Conservation (phyloP, 2,329 filamentous ascomycete genomes). For the Microcyclospora pomicola region DNA sequence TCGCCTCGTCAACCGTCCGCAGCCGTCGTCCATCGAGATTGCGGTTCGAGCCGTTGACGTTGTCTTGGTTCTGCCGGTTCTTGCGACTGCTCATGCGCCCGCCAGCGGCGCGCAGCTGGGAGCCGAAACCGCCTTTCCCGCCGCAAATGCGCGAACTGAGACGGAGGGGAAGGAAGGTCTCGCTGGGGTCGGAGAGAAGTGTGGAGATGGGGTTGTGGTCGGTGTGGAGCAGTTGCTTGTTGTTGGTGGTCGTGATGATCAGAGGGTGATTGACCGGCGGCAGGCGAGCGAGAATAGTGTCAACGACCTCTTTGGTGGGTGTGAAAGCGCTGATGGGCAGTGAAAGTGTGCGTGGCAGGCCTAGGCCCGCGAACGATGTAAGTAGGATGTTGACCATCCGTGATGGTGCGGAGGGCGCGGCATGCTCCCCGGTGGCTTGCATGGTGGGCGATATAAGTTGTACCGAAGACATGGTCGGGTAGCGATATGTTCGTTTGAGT, state of each 20-base stretch:
- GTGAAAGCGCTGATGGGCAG: slow-evolving; percentile 56
- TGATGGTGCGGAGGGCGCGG: no score
- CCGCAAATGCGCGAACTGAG: slow-evolving; percentile 68
- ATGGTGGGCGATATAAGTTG: no score
- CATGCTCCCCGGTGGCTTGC: no score
- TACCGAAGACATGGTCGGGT: no score
- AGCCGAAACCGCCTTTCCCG: slow-evolving; percentile 96
- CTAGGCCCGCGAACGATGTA: slow-evolving; percentile 69
- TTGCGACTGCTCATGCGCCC: slow-evolving; percentile 96
- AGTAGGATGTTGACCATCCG: slow-evolving; percentile 60
- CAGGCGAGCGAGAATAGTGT: slow-evolving; percentile 46
- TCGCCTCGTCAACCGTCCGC: slow-evolving; percentile 87
- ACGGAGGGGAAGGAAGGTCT: slow-evolving; percentile 65
- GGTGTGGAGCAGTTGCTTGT: slow-evolving; percentile 49
- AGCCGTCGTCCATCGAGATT: slow-evolving; percentile 85
- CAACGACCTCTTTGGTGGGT: slow-evolving; percentile 50
- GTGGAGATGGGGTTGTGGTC: slow-evolving; percentile 45
- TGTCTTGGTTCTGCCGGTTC: slow-evolving; percentile 62
- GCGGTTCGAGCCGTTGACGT: slow-evolving; percentile 69
- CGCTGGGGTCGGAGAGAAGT: slow-evolving; percentile 39
- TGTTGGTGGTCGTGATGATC: slow-evolving; percentile 69
- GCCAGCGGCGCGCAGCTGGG: slow-evolving; percentile 87
- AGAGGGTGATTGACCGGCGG: slow-evolving; percentile 47
- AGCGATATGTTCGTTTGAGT: no score
- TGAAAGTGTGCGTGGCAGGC: slow-evolving; percentile 67